These are phyloP conservation scores for Theileria annulata DNA, from an alignment of 169 alveolate species.

Conservation along the genomic window DNA sequence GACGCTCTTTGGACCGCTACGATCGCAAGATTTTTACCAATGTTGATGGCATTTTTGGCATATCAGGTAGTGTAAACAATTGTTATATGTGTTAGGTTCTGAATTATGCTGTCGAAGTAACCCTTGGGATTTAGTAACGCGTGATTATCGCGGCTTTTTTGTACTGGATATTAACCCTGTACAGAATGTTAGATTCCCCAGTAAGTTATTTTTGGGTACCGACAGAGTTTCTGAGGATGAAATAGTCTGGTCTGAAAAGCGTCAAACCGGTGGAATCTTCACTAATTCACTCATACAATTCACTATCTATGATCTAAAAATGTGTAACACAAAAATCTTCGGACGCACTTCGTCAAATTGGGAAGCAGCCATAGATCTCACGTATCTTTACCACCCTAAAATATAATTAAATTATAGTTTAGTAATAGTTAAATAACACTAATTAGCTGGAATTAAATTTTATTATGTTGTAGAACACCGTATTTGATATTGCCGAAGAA, in stretches of 20 bases:
- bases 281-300: slow-evolving; percentile 70
- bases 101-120: slow-evolving; percentile 41
- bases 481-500: slow-evolving; percentile 73
- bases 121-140: slow-evolving; percentile 33
- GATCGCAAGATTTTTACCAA: background rate
- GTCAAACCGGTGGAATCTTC: slow-evolving; percentile 77
- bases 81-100: background rate
- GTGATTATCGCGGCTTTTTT: slow-evolving; percentile 32
- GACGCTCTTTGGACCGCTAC: background rate
- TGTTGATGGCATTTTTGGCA: slow-evolving; percentile 48
- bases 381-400: slow-evolving; percentile 7
- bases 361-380: slow-evolving; percentile 70
- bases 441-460: background rate
- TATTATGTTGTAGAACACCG: slow-evolving; percentile 46
- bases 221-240: slow-evolving; percentile 17
- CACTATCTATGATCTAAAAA: slow-evolving; percentile 68
- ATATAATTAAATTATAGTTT: background rate
- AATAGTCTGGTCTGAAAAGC: slow-evolving; percentile 70
- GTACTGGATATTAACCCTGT: slow-evolving; percentile 39
- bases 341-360: slow-evolving; percentile 72
- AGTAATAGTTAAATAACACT: slow-evolving; percentile 2
- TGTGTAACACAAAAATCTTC: slow-evolving; percentile 70
- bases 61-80: slow-evolving; percentile 15
- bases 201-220: slow-evolving; percentile 11
- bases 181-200: background rate